phyloP scores from a whole-genome alignment of 768 basidiomycete species.

The Lactarius evosmus region DNA sequence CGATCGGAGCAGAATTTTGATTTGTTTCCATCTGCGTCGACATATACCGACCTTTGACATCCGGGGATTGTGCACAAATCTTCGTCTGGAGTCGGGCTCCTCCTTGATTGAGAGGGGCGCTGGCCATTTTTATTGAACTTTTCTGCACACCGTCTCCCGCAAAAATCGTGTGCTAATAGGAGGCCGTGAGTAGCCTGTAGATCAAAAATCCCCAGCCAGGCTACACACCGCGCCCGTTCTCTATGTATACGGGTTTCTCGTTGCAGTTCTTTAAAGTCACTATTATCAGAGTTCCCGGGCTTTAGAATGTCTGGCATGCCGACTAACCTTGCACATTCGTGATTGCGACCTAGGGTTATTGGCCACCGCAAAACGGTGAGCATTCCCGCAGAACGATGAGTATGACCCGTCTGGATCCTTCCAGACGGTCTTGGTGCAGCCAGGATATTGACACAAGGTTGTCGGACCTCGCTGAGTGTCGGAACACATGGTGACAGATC shows the following conservation, averaged over 20 bases:
- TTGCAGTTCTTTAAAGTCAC: conserved; percentile 22
- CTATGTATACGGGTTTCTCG: conserved; percentile 26
- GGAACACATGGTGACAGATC: conserved; percentile 15
- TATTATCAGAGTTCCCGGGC: not conserved
- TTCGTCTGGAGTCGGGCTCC: not conserved
- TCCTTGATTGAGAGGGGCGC: not conserved
- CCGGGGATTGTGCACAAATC: conserved; percentile 19
- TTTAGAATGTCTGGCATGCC: not conserved
- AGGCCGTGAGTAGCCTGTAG: not conserved
- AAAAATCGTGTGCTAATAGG: conserved; percentile 28
- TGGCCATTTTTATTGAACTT: conserved; percentile 6
- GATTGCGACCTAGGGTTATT: not conserved
- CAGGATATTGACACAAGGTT: conserved; percentile 25
- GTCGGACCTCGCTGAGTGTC: conserved; percentile 20
- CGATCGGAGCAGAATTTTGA: conserved; percentile 25
- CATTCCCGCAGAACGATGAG: conserved; percentile 28
- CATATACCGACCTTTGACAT: conserved; percentile 20
- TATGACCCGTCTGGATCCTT: conserved; percentile 30
- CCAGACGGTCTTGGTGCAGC: conserved; percentile 26
- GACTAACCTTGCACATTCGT: conserved; percentile 28
- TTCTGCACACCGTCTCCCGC: conserved; percentile 28
- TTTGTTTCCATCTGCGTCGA: conserved; percentile 20
- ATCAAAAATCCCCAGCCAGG: too few species aligned
- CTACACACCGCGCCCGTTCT: conserved; percentile 26
- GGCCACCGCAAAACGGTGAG: conserved; percentile 27